These are phyloP conservation scores for Cordyceps javanica DNA, from an alignment of 2,329 filamentous ascomycete genomes.

Conservation along the genomic window DNA sequence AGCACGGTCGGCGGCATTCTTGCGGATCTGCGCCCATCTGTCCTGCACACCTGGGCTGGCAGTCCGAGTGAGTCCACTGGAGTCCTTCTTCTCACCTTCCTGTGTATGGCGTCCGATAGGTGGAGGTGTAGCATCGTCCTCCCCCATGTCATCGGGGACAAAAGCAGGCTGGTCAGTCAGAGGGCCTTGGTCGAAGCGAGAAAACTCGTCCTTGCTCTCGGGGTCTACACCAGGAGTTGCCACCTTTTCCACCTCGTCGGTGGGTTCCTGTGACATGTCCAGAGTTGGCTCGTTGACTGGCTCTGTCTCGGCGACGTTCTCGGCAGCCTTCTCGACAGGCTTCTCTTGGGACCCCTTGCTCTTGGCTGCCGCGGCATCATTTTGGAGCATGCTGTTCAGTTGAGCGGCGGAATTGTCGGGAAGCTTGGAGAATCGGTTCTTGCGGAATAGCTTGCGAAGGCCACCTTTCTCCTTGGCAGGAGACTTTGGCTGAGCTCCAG, in stretches of 20 bases:
- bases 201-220: slow-evolving; percentile 55
- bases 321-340: background rate
- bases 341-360: slow-evolving; percentile 16
- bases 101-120: slow-evolving; percentile 42
- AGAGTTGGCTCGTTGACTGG: slow-evolving; percentile 6
- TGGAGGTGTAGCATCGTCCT: slow-evolving; percentile 44
- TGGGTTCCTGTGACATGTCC: background rate
- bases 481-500: background rate
- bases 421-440: slow-evolving; percentile 52
- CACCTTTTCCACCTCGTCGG: slow-evolving; percentile 44
- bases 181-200: slow-evolving; percentile 81
- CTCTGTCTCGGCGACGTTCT: background rate
- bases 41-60: slow-evolving; percentile 48
- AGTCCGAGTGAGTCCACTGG: slow-evolving; percentile 24
- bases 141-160: slow-evolving; percentile 53
- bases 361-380: slow-evolving; percentile 23
- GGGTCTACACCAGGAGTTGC: slow-evolving; percentile 53
- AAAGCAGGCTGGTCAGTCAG: slow-evolving; percentile 83
- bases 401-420: slow-evolving; percentile 48
- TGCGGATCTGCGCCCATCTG: slow-evolving; percentile 92
- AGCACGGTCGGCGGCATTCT: slow-evolving; percentile 83
- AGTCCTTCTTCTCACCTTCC: background rate
- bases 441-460: slow-evolving; percentile 62
- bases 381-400: slow-evolving; percentile 44
- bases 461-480: slow-evolving; percentile 40